Base-by-base conservation (phyloP, 1,284 basidiomycete species). In the Xerocomus minutiporus region DNA sequence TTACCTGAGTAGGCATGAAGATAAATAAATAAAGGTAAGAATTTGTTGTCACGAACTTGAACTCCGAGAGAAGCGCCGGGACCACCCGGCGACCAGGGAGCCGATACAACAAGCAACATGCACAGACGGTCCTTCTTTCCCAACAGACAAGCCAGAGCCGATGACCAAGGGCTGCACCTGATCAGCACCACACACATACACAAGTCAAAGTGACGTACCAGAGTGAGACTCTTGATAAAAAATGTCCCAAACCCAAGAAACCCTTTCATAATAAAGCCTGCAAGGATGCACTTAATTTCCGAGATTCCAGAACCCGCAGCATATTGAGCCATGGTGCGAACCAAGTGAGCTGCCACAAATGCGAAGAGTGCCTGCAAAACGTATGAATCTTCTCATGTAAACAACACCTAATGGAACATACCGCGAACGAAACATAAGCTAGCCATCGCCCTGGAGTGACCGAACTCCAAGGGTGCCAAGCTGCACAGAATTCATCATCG, bases 251-350 rank as follows among this genome's bases (percentile, higher is more conserved):
- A 84, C 11, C 93, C 88, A 36, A 99, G 79, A 68, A 91, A 99
- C 0, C 93, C 93, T 69, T 96, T 87, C 86, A 99, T 98, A 63
- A 94, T 81, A 71, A 99, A 99, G 1, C 97, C 97, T 5, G 92
- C 92, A 20, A 99, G 75, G 61, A 99, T 98, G 70, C 95, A 98
- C 67, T 99, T 99, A 74, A 99, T 98, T 72, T 99, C 97, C 25
- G 94, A 93, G 54, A 99, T 99, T 51, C 97, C 97, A 56, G 94
- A 97, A 5, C 97, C 96, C 8, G 97, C 97, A 8, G 97, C 94
- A 69, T 97, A 97, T 49, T 88, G 94, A 2, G 96, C 94, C 63
- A 97, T 85, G 4, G 83, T 83, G 47, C 83, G 82, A 50, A 99
- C 97, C 2, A 99, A 79, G 65, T 92, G 91, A 0, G 94, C 89